Evolutionary conservation across 2,329 filamentous ascomycete genomes (phyloP), one percentile per base, ranked within the genome.

Genomic region (Colletotrichum sp.): DNA sequence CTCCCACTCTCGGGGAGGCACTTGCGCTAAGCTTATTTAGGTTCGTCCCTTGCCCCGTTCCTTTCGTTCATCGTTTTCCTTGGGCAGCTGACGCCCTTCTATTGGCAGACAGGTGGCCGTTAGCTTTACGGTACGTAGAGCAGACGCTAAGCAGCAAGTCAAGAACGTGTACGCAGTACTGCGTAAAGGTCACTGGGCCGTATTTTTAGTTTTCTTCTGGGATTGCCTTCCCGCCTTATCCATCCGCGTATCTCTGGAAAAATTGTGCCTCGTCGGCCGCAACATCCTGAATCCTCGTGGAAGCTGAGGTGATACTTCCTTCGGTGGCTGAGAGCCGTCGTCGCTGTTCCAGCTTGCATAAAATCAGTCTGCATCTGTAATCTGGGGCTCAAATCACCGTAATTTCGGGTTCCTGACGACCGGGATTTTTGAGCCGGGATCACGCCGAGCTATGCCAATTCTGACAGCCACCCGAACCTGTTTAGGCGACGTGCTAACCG

Each of bases 21-120:
- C 59, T 57, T 52, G 44, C 64, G 74, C 74, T 76, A 76, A 76
- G 59, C 74, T 76, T 66, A 32, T 52, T 64, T 65, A 59, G 70
- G 74, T 60, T 68, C 34, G 48, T 72, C 72, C 55, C 57, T 75
- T 72, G 63, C 68, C 34, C 28, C 8, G 39, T 65, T 71, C 69
- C 52, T 52, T 71, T 62, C 36, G 30, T 39, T n/a, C 32, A 13
- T 30, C 57, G 16, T 18, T 60, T 62, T 52, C 44, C 24, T 16
- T 36, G 32, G 18, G 60, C 32, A 64, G 70, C n/a, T 73, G 70
- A 36, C 12, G 64, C 44, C 30, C 44, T 18, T 32, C 44, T 73
- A 73, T 68, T 73, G 74, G 70, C 34, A 48, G 70, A 57, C 12
- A 8, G 34, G 10, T 52, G 10, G 4, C 32, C 32, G 63, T 68